Conservation (phyloP, 306 rosid species). For the Quercus dentata region DNA sequence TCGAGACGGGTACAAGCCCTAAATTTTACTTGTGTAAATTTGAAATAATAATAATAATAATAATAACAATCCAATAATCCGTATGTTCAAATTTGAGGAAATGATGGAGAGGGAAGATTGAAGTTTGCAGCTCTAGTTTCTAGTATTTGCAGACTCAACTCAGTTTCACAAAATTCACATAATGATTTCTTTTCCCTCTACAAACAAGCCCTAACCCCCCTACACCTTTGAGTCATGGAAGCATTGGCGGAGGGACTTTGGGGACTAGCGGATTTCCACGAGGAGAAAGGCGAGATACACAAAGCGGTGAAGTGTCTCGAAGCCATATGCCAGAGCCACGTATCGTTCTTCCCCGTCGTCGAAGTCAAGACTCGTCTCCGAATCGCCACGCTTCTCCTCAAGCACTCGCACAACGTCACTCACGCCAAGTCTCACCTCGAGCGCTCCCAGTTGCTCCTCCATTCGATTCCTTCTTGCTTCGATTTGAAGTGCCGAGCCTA, state of each 20-base stretch:
- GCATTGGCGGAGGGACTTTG: slow-evolving; percentile 92
- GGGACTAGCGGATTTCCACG: slow-evolving; percentile 80
- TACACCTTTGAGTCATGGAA: slow-evolving; percentile 42
- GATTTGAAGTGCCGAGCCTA: slow-evolving; percentile 86
- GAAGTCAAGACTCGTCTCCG: slow-evolving; percentile 97
- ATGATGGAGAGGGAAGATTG: too few relatives aligned
- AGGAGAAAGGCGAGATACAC: slow-evolving; percentile 64
- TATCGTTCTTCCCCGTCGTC: slow-evolving; percentile 79
- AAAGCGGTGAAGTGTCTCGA: slow-evolving; percentile 83
- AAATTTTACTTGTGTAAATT: too few relatives aligned
- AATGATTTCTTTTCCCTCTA: too few relatives aligned
- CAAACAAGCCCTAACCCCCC: too few relatives aligned
- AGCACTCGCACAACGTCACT: slow-evolving; percentile 75
- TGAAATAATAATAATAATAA: too few relatives aligned
- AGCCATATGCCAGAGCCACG: slow-evolving; percentile 83
- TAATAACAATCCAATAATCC: too few relatives aligned
- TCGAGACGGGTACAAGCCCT: too few relatives aligned
- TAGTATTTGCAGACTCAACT: too few relatives aligned
- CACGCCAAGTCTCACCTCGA: slow-evolving; percentile 91
- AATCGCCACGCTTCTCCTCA: slow-evolving; percentile 77
- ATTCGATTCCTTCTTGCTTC: slow-evolving; percentile 81
- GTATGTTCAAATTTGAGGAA: too few relatives aligned
- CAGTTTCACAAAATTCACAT: too few relatives aligned
- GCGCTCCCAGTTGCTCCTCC: slow-evolving; percentile 79
- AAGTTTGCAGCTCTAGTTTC: too few relatives aligned